Percentiles rank a stretch among this genome's conserved stretches.
Conservation (phyloP, 352 stramenopile genomes). For the Globisporangium nagaii region DNA sequence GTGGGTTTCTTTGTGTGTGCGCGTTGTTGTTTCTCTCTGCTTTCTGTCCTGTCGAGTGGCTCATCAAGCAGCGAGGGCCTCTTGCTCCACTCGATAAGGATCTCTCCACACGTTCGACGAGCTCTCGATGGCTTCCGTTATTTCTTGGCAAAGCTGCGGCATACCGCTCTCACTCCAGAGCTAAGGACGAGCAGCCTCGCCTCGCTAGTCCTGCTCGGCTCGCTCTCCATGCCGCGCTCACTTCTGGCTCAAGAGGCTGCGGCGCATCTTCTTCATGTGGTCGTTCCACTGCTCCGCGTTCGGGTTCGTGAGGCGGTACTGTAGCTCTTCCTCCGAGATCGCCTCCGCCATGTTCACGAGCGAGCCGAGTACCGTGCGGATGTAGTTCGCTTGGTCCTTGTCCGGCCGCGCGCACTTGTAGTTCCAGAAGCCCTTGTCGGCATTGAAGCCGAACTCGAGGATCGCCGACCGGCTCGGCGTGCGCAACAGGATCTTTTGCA, state of each 20-base stretch:
- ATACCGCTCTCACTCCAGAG: too few relatives aligned
- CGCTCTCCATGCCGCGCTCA: too few relatives aligned
- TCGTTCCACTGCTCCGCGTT: constrained; percentile 76
- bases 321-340: constrained; percentile 88
- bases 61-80: too few relatives aligned
- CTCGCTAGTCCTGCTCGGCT: too few relatives aligned
- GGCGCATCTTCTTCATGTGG: constrained; percentile 79
- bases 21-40: neutral
- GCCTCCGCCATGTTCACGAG: constrained; percentile 89
- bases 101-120: too few relatives aligned
- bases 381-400: constrained; percentile 88
- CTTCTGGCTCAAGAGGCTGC: constrained; percentile 55
- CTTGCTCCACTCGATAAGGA: too few relatives aligned
- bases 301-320: constrained; percentile 77
- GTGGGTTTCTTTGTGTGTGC: neutral
- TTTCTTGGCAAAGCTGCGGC: too few relatives aligned
- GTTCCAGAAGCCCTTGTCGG: constrained; percentile 86
- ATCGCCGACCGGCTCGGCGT: constrained; percentile 60
- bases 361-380: constrained; percentile 85
- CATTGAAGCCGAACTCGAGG: constrained; percentile 85
- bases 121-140: too few relatives aligned
- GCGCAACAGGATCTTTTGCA: constrained; percentile 62
- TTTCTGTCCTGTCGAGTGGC: neutral
- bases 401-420: constrained; percentile 86
- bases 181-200: too few relatives aligned